Percentiles rank a stretch among this genome's conserved stretches.
Evolutionary conservation across 192 early-diverging fungal genomes (phyloP).

Genomic region (Backusella westeae): DNA sequence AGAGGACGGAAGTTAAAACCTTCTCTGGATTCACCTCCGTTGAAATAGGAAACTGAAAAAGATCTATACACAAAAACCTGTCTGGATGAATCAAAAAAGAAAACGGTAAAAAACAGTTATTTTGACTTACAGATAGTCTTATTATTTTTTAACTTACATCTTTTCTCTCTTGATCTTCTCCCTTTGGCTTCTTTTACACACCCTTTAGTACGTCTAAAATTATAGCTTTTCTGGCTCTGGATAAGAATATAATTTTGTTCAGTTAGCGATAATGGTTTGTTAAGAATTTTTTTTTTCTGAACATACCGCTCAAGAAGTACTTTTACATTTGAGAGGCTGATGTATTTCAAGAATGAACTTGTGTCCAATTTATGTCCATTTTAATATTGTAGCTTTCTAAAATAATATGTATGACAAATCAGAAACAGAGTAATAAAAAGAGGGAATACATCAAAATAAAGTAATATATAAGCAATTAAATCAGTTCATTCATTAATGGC

Average conservation of each 20-base stretch:
- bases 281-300: not conserved
- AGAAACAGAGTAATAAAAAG: not conserved
- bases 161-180: not conserved
- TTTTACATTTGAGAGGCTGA: not conserved
- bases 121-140: not conserved
- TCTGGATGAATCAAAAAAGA: not conserved
- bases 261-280: not conserved
- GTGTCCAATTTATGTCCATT: not conserved
- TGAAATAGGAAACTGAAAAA: not conserved
- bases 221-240: not conserved
- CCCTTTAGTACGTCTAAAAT: not conserved
- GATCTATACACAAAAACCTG: not conserved
- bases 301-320: too few species aligned
- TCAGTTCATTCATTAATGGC: too few species aligned
- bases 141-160: not conserved
- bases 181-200: not conserved
- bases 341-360: not conserved
- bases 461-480: not conserved
- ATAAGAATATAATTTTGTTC: not conserved
- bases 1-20: not conserved
- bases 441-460: not conserved
- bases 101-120: not conserved
- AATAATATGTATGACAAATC: not conserved
- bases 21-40: not conserved
- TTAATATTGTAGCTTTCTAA: not conserved